phyloP scores from a whole-genome alignment of 805 yeast species.

The Candida vartiovaarae region DNA sequence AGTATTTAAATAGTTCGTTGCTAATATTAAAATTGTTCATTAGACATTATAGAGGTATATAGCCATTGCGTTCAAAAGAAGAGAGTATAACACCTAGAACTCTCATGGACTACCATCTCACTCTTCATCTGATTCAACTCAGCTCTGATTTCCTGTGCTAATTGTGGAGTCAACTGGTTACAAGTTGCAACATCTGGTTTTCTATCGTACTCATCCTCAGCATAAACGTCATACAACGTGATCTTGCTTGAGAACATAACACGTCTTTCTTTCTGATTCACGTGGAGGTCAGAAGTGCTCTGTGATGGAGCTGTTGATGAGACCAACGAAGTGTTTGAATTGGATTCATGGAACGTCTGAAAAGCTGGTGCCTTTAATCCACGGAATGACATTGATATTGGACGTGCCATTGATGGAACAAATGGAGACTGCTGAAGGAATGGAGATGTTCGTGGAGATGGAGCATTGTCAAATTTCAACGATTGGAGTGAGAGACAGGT shows the following conservation, averaged over 20 bases:
- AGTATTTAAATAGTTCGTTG: too few relatives aligned
- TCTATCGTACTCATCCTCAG: slow-evolving; percentile 81
- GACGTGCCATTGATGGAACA: slow-evolving; percentile 21
- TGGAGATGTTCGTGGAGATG: slow-evolving; percentile 12
- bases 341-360: slow-evolving; percentile 27
- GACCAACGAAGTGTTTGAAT: slow-evolving; percentile 17
- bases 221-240: slow-evolving; percentile 77
- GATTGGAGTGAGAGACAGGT: slow-evolving; percentile 5
- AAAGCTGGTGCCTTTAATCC: slow-evolving; percentile 58
- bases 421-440: slow-evolving; percentile 16
- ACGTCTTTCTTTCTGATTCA: neutral
- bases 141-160: slow-evolving; percentile 80
- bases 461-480: slow-evolving; percentile 1
- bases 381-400: slow-evolving; percentile 46
- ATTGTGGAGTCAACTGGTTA: slow-evolving; percentile 77
- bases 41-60: neutral
- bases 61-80: slow-evolving; percentile 42
- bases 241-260: slow-evolving; percentile 77
- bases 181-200: slow-evolving; percentile 92
- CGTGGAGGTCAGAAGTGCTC: too few relatives aligned
- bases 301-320: slow-evolving; percentile 26
- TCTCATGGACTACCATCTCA: slow-evolving; percentile 77
- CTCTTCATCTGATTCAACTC: slow-evolving; percentile 77
- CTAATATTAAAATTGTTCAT: neutral
- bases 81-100: slow-evolving; percentile 76